These are phyloP conservation scores for Gypsophila paniculata DNA, from an alignment of 179 eudicot species.

Conservation along the genomic window DNA sequence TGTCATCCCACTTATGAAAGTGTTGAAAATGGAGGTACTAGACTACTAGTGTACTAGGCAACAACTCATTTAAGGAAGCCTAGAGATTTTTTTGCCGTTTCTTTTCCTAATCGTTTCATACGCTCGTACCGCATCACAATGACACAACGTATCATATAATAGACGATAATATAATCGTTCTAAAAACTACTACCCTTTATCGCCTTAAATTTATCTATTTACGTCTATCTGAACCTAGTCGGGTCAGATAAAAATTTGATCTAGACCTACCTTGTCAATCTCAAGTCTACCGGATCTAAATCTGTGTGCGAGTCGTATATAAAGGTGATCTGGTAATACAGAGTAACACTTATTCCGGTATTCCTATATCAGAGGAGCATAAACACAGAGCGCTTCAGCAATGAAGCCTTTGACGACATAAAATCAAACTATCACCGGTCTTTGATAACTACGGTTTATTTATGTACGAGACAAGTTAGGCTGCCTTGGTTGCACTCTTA, in stretches of 20 bases:
- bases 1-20: not conserved
- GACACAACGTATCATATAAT: not conserved
- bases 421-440: not conserved
- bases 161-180: not conserved
- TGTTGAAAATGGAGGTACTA: not conserved
- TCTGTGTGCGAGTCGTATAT: not conserved
- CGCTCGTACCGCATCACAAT: not conserved
- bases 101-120: not conserved
- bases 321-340: no score
- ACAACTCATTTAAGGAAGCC: not conserved
- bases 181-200: no score
- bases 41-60: not conserved
- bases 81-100: no score
- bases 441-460: not conserved
- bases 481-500: slow-evolving; percentile 14
- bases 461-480: not conserved
- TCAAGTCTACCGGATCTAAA: no score
- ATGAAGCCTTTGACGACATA: not conserved
- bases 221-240: no score
- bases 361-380: not conserved
- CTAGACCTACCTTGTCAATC: no score
- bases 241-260: no score
- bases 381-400: not conserved
- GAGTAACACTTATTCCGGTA: no score
- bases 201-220: no score